Evolutionary conservation across 257 asterid genomes (phyloP).

Genomic region (Solanum stenotomum): DNA sequence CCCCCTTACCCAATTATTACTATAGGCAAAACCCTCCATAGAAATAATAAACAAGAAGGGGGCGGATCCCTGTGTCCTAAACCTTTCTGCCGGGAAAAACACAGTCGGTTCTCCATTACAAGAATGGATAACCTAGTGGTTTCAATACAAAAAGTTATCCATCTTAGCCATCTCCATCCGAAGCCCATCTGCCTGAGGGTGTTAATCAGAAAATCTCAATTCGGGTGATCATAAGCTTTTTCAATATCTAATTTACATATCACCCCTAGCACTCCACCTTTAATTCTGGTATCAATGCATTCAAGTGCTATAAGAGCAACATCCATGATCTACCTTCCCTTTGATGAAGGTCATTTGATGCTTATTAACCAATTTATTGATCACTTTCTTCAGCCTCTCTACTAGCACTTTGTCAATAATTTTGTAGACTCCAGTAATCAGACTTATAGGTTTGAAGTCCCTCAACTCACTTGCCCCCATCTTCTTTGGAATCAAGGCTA

Average conservation of each 20-base stretch:
- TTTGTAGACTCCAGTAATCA: neutral
- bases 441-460: neutral
- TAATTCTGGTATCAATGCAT: neutral
- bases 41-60: neutral
- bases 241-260: neutral
- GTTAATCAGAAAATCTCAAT: neutral
- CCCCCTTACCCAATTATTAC: neutral
- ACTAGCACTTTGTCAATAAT: neutral
- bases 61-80: neutral
- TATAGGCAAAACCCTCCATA: neutral
- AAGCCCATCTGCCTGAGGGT: neutral
- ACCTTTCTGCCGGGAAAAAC: neutral
- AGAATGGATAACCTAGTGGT: neutral
- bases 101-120: neutral
- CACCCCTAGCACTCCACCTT: neutral
- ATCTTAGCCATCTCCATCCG: neutral
- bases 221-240: neutral
- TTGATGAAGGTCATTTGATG: neutral
- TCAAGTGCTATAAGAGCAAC: neutral
- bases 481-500: neutral
- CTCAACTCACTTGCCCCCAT: neutral
- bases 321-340: neutral
- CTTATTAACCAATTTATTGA: neutral
- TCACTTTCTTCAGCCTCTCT: neutral
- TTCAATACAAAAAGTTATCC: neutral